Base-by-base conservation (phyloP, 164 flowering plant species). In the Santalum album region DNA sequence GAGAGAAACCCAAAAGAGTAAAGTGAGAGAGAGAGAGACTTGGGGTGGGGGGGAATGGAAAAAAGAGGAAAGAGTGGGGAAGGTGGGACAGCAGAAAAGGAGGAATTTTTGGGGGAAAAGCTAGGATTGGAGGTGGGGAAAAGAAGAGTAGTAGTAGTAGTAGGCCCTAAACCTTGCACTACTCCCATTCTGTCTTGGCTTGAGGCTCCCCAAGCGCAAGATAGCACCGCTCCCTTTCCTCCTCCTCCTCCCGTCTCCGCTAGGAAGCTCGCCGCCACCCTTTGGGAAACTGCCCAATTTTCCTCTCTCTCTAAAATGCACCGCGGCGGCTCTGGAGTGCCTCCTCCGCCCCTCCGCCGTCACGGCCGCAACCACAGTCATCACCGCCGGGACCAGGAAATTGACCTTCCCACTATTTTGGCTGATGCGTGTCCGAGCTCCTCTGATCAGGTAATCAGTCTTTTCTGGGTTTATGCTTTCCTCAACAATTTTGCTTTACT, bases 121-220 rank as follows among this genome's bases (percentile, higher is more conserved):
- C 76, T 69, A n/a, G 82, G 78, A 59, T 35, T 72, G 19, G 55
- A 67, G 75, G 71, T 69, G 22, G 78, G 81, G 71, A 75, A 76
- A 70, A 78, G 72, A 59, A 78, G 76, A 58, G 76, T 75, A 25
- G 75, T 14, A 15, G 42, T 10, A 15, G 42, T 10, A 16, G 16
- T 14, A 9, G 16, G 3, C 4, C 3, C 14, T 4, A 12, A 15
- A 14, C 16, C 42, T 38, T 12, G 77, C 27, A 61, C 69, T 26
- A 86, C 94, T 52, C 96, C 96, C 50, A 62, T 75, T 19, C 80
- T 87, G 51, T 64, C 81, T 26, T 86, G 95, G 95, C 71, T 70
- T 49, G 54, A 46, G 17, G 40, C 49, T 20, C 3, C 38, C 36
- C 9, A 47, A 48, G 23, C 53, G 20, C 43, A 23, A n/a, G 29